Evolutionary conservation across 176 grass and related monocot genomes (phyloP).

Genomic region (Elaeis guineensis): DNA sequence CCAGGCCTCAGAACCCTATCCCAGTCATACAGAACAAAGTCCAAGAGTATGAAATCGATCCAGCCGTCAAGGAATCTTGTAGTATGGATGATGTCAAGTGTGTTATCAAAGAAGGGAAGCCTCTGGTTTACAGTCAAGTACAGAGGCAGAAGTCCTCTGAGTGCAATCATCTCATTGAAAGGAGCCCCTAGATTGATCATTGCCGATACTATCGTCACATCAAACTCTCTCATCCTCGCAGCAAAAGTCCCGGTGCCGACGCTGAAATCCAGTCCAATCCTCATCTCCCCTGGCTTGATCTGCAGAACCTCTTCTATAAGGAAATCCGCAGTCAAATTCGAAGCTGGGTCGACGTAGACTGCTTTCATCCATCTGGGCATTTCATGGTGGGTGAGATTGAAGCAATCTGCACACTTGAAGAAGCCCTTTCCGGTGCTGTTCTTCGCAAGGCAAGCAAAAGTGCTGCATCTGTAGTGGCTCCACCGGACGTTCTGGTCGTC

Average conservation of each 20-base stretch:
- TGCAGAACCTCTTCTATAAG: conserved; percentile 24
- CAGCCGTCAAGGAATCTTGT: conserved; percentile 34
- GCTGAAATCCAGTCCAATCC: conserved; percentile 38
- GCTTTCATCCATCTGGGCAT: conserved; percentile 23
- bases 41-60: conserved; percentile 29
- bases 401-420: conserved; percentile 42
- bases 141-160: conserved; percentile 29
- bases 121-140: conserved; percentile 31
- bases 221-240: conserved; percentile 30
- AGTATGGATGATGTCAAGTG: conserved; percentile 39
- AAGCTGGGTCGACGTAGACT: conserved; percentile 9
- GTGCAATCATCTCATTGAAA: conserved; percentile 35
- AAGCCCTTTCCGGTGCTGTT: conserved; percentile 31
- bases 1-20: conserved; percentile 36
- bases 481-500: conserved; percentile 29
- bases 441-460: conserved; percentile 28
- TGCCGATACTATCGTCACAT: conserved; percentile 29
- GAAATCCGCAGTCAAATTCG: conserved; percentile 26
- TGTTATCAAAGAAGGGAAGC: conserved; percentile 46
- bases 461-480: conserved; percentile 40
- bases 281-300: conserved; percentile 30
- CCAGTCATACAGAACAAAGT: conserved; percentile 41
- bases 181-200: conserved; percentile 40
- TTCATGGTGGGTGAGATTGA: conserved; percentile 36
- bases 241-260: conserved; percentile 37